phyloP scores from a whole-genome alignment of 805 yeast genomes.

The Blastobotrys attinorum region DNA sequence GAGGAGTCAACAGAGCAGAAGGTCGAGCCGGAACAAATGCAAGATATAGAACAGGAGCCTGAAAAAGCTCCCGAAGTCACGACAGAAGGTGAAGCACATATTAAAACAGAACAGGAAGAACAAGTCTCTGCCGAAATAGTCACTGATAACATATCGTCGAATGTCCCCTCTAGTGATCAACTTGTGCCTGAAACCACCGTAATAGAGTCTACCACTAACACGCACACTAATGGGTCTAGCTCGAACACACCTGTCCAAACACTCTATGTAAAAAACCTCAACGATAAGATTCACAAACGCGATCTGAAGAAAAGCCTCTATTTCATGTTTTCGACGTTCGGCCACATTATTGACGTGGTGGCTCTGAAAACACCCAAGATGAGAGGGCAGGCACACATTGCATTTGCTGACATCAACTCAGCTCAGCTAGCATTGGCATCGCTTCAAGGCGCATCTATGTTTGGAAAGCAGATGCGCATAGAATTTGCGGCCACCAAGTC shows the following conservation, averaged over 20 bases:
- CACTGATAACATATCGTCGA: no score
- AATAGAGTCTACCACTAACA: no score
- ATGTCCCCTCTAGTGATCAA: neutral
- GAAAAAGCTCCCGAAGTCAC: neutral
- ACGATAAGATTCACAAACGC: constrained; percentile 28
- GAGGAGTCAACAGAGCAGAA: neutral
- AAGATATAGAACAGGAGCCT: neutral
- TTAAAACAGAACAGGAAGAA: neutral
- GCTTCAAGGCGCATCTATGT: constrained; percentile 25
- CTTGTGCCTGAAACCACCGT: neutral
- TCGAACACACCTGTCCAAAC: constrained; percentile 29
- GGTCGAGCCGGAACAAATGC: neutral
- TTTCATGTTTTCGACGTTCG: constrained; percentile 32
- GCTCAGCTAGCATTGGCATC: constrained; percentile 28
- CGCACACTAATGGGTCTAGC: no score
- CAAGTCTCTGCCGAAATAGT: neutral
- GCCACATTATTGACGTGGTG: constrained; percentile 30
- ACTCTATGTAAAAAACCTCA: constrained; percentile 32
- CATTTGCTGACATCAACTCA: constrained; percentile 21
- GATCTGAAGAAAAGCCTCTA: constrained; percentile 30
- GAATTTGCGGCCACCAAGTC: constrained; percentile 26
- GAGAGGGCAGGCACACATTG: constrained; percentile 39
- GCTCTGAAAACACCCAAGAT: constrained; percentile 30
- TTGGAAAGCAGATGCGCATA: constrained; percentile 30
- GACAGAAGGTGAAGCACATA: neutral